Evolutionary conservation across 805 yeast species (phyloP), one percentile per base, ranked within the genome.

Genomic region (Starmerella riodocensis): DNA sequence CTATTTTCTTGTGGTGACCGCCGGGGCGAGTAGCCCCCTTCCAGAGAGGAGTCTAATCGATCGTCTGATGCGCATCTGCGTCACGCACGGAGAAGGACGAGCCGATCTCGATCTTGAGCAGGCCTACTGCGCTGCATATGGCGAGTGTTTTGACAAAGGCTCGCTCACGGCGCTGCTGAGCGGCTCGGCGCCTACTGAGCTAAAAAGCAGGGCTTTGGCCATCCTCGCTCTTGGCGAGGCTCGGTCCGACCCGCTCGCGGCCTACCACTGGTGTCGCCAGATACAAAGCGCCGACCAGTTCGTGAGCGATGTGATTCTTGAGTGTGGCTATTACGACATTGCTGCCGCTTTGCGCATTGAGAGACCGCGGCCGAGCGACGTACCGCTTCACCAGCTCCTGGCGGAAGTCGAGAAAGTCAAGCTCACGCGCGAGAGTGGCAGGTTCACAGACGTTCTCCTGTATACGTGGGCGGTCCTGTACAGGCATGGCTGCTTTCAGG

Each of bases 401-500:
- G 32, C 20, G 7, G 16, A 6, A 14, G 14, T 29, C 17, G 21
- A 29, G 12, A 7, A 11, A 6, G 32, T 25, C 12, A 31, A 31
- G n/a, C 8, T 8, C 19, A 6, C 8, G 22, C 9, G n/a, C 8
- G 14, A 17, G 11, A 14, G 35, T 12, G 7, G 6, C 9, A 17
- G 19, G 7, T 11, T 34, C 4, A 13, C 23, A 9, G 37, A 34
- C 14, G 22, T 21, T 14, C 37, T 34, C 6, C 17, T 34, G 19
- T 5, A 5, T 4, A 14, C 37, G 4, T 34, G 30, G 37, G 14
- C 11, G 9, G 14, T n/a, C 6, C 31, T 34, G 6, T 12, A 7
- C 21, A 21, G 18, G 6, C 4, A 8, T 16, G 37, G 37, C n/a
- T 34, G 37, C 14, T 18, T 23, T 12, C 37, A 34, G 16, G 37